phyloP scores from a whole-genome alignment of 2,329 filamentous ascomycete species.

The Alternaria longipes region DNA sequence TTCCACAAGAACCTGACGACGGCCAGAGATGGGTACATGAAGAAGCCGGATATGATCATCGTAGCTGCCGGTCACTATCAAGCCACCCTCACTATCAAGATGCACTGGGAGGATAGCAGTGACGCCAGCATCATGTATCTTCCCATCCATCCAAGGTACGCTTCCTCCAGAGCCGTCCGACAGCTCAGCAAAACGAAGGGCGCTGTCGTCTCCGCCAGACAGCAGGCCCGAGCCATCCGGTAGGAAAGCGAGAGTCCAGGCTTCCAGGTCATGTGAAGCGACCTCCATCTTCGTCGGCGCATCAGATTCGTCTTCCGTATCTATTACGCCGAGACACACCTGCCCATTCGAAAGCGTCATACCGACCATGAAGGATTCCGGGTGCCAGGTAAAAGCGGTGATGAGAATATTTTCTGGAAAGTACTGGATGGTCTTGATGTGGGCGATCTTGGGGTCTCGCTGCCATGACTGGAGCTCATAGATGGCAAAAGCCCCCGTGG shows the following conservation, averaged over 20 bases:
- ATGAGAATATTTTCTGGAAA: constrained; percentile 70
- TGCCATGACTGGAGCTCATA: constrained; percentile 60
- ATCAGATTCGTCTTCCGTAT: constrained; percentile 38
- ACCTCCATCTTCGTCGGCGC: constrained; percentile 31
- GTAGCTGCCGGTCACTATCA: constrained; percentile 88
- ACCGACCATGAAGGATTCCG: constrained; percentile 65
- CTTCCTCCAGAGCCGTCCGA: constrained; percentile 22
- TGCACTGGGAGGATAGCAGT: constrained; percentile 82
- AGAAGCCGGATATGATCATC: constrained; percentile 83
- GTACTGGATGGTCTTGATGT: constrained; percentile 57
- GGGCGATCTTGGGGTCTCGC: constrained; percentile 24
- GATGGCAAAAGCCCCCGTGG: constrained; percentile 74
- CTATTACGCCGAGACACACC: constrained; percentile 55
- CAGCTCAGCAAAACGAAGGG: constrained; percentile 58
- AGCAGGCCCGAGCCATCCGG: constrained; percentile 59
- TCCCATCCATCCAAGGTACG: constrained; percentile 59
- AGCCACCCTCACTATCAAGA: constrained; percentile 52
- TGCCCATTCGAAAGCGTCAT: constrained; percentile 75
- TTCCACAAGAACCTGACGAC: constrained; percentile 67
- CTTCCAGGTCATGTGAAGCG: constrained; percentile 67
- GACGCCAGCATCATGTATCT: constrained; percentile 80
- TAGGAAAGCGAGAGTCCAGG: constrained; percentile 75
- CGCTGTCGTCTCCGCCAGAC: constrained; percentile 80
- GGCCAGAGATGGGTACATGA: constrained; percentile 50
- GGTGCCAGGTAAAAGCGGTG: constrained; percentile 78